Conservation (phyloP, 1,284 basidiomycete genomes). For the Ustilago esculenta region DNA sequence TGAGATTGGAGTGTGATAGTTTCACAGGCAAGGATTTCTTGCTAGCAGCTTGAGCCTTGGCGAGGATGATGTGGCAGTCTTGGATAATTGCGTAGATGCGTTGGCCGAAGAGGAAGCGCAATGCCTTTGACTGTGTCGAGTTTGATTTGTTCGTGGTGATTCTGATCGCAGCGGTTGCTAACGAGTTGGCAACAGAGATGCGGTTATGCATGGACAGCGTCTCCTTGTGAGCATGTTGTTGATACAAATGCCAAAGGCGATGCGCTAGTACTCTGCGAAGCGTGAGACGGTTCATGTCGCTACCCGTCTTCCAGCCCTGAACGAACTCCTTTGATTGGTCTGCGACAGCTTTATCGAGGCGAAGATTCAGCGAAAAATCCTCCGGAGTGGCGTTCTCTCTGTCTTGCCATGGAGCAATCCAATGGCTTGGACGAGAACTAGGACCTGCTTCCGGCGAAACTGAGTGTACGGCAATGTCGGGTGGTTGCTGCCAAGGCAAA, state of each 20-base stretch:
- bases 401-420: conserved; percentile 14
- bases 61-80: conserved; percentile 12
- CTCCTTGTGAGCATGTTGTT: conserved; percentile 22
- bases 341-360: conserved; percentile 2
- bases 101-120: conserved; percentile 21
- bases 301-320: conserved; percentile 1
- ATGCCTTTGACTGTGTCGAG: conserved; percentile 8
- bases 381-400: background rate
- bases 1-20: conserved; percentile 4
- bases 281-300: conserved; percentile 10
- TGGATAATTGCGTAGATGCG: conserved; percentile 30
- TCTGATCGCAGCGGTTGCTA: conserved; percentile 5
- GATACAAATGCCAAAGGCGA: conserved; percentile 24
- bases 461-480: background rate
- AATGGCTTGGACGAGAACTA: conserved; percentile 5
- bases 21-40: no score
- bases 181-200: conserved; percentile 8
- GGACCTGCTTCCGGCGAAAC: background rate
- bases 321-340: conserved; percentile 3
- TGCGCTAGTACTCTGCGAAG: conserved; percentile 13
- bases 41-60: background rate
- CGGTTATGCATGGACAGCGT: conserved; percentile 6
- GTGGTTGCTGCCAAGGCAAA: background rate
- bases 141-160: conserved; percentile 16
- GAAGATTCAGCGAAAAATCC: background rate